phyloP scores from a whole-genome alignment of 2,329 filamentous ascomycete genomes.

The Fusarium burgessii region DNA sequence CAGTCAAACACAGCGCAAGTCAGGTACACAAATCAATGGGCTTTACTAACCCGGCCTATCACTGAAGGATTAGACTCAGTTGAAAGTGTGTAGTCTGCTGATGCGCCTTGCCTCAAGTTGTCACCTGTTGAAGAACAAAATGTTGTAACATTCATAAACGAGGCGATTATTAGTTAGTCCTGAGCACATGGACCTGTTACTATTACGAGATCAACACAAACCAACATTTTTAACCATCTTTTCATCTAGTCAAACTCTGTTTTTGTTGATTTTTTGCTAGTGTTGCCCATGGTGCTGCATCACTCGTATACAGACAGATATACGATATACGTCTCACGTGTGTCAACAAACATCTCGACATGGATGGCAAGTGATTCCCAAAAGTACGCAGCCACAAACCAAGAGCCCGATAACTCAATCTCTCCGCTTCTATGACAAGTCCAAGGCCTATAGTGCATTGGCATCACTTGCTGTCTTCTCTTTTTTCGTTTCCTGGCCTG shows the following conservation, averaged over 20 bases:
- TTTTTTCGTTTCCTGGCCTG: conserved; percentile 21
- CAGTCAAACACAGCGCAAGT: neutral
- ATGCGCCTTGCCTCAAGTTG: neutral
- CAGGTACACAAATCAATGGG: conserved; percentile 7
- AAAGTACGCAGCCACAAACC: conserved; percentile 33
- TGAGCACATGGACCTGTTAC: neutral
- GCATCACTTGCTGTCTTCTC: conserved; percentile 3
- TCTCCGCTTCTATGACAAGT: conserved; percentile 8
- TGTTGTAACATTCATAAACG: conserved; percentile 2
- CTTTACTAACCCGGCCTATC: neutral
- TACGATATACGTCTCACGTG: conserved; percentile 1
- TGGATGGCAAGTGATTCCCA: conserved; percentile 4
- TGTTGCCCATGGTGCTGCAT: conserved; percentile 21
- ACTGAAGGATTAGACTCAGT: neutral
- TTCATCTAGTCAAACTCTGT: neutral
- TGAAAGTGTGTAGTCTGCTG: neutral
- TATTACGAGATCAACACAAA: conserved; percentile 2
- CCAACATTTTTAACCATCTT: neutral
- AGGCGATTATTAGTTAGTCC: neutral
- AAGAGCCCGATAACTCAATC: neutral
- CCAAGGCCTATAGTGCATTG: conserved; percentile 18
- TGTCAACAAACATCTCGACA: conserved; percentile 6
- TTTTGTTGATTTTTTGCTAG: neutral
- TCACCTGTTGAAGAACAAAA: neutral
- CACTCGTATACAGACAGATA: conserved; percentile 10